Evolutionary conservation across 768 basidiomycete genomes (phyloP).

Genomic region (Termitomyces sp.): DNA sequence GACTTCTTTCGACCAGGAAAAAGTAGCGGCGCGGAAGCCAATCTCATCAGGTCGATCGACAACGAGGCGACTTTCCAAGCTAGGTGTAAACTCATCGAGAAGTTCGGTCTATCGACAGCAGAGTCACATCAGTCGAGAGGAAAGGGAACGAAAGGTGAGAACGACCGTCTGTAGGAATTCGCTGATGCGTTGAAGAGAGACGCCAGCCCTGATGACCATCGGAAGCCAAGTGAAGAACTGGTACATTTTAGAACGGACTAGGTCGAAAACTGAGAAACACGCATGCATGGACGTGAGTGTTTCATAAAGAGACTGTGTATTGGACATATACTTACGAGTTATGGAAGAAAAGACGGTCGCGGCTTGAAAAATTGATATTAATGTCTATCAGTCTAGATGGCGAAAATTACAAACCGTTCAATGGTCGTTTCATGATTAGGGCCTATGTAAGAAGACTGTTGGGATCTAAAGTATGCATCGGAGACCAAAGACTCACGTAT

Average conservation of each 20-base stretch:
- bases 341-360: conserved; percentile 18
- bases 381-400: no score
- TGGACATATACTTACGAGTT: conserved; percentile 3
- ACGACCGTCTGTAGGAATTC: conserved; percentile 36
- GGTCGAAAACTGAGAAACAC: conserved; percentile 47
- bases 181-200: conserved; percentile 55
- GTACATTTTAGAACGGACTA: conserved; percentile 47
- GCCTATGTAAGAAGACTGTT: conserved; percentile 5
- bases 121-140: no score
- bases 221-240: conserved; percentile 28
- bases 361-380: neutral
- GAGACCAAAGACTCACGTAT: conserved; percentile 25
- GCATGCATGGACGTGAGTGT: neutral
- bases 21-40: conserved; percentile 50
- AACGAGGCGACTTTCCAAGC: neutral
- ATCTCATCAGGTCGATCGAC: conserved; percentile 26
- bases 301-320: neutral
- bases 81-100: neutral
- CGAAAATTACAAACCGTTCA: conserved; percentile 6
- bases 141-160: neutral
- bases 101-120: conserved; percentile 1
- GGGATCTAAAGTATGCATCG: no score
- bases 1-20: conserved; percentile 47
- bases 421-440: conserved; percentile 7
- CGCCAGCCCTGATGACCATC: conserved; percentile 39